These are phyloP conservation scores for Debaryomyces sp. DNA, from an alignment of 1,139 yeast genomes.

Conservation along the genomic window DNA sequence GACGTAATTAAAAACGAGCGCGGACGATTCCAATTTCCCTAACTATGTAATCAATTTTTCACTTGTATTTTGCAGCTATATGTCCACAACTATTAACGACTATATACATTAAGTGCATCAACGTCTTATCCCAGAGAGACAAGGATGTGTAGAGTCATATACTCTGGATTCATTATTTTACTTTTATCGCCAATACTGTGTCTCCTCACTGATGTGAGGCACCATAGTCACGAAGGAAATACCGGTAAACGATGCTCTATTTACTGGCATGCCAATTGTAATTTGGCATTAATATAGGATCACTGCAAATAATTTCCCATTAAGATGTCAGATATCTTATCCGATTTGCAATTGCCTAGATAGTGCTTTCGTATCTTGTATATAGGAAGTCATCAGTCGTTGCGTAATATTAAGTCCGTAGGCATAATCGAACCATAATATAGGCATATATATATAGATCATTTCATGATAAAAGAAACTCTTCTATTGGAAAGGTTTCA, in stretches of 20 bases:
- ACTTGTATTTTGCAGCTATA: not conserved
- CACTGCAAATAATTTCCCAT: not conserved
- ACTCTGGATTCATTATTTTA: not conserved
- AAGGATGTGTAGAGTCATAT: not conserved
- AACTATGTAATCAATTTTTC: not conserved
- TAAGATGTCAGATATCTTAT: not conserved
- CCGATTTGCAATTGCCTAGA: not conserved
- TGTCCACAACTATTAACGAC: not conserved
- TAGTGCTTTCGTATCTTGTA: not conserved
- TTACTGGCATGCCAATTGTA: not conserved
- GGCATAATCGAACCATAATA: not conserved
- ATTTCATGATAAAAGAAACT: not conserved
- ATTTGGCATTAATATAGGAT: not conserved
- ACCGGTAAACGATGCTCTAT: not conserved
- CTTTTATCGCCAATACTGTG: not conserved
- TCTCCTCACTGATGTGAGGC: not conserved
- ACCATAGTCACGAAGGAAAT: not conserved
- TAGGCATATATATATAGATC: not conserved
- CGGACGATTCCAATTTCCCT: not conserved
- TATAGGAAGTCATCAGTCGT: conserved; percentile 3
- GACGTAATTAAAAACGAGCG: conserved; percentile 1
- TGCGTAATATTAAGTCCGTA: conserved; percentile 1
- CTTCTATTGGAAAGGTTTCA: not conserved
- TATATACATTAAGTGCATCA: not conserved
- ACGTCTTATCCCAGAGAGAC: not conserved